Evolutionary conservation across 345 rosid genomes (phyloP), one percentile per base, ranked within the genome.

Genomic region (Eucalyptus curtisii): DNA sequence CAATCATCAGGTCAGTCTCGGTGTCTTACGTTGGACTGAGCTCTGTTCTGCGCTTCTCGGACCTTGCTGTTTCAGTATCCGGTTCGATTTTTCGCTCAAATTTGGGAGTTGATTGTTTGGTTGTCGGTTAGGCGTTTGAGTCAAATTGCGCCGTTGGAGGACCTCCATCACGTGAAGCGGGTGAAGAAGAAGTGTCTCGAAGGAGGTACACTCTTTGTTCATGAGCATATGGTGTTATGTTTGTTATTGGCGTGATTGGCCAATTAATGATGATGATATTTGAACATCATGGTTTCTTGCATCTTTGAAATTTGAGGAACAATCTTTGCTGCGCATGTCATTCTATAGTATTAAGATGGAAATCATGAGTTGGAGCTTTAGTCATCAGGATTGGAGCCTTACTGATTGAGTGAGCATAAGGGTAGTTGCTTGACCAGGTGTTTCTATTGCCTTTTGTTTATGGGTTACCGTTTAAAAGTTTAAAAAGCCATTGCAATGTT

Each of bases 1-100:
- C 91, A 37, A 87, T 96, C 30, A 91, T 96, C 82, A 96, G 99
- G 98, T 97, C 57, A 89, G 27, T 14, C 50, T 40, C 76, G 11
- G 25, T 86, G 25, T n/a, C 30, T 82, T 45, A 6, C 37, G 31
- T 64, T n/a, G 33, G 71, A 64, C 37, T 64, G 90, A 31, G 79
- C 79, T 31, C 57, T 19, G 42, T 66, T 31, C 42, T 31, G 42
- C 79, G 33, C 42, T 47, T 48, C 20, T 52, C 37, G 27, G 85
- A 30, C 52, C 27, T 30, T 87, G 27, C 37, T 79, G 37, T n/a
- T 68, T 31, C 7, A 52, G 30, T 16, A 19, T 45, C 87, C 13
- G 57, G 71, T 49, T 33, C 40, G 52, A 22, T 37, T 17, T 59
- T 88, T 7, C 49, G 17, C 19, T 44, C 17, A 30, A n/a, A 86